Evolutionary conservation across 768 basidiomycete genomes (phyloP).

Genomic region (Daedalea quercina): DNA sequence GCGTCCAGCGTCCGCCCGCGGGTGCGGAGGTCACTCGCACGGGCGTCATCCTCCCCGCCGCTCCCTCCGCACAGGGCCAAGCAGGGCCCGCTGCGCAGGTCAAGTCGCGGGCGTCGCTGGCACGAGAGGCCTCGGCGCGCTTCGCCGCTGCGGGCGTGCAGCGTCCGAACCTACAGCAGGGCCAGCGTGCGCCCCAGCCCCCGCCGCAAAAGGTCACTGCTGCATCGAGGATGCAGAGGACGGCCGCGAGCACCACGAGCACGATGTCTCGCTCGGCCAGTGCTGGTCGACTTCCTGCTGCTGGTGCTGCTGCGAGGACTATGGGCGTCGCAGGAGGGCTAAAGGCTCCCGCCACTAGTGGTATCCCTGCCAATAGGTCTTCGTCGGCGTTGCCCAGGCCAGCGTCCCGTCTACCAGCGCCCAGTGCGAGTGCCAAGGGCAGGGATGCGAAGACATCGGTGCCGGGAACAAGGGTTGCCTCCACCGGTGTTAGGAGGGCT

Average conservation of each 20-base stretch:
- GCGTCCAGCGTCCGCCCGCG: conserved; percentile 24
- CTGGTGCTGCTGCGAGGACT: conserved; percentile 2
- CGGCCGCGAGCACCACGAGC: neutral
- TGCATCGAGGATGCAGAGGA: conserved; percentile 1
- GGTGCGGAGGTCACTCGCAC: conserved; percentile 7
- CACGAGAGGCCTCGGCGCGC: conserved; percentile 5
- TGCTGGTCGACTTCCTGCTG: neutral
- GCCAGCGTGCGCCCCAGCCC: neutral
- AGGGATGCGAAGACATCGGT: neutral
- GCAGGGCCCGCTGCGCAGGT: neutral
- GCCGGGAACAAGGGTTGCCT: neutral
- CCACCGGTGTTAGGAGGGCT: neutral
- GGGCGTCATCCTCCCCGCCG: conserved; percentile 7
- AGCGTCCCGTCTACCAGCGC: conserved; percentile 16
- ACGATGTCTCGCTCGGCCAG: neutral
- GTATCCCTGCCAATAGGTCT: neutral
- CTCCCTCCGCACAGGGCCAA: neutral
- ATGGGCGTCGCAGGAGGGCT: neutral
- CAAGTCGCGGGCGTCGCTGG: neutral
- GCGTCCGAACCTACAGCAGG: conserved; percentile 9
- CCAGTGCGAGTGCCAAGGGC: neutral
- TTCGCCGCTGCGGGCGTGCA: conserved; percentile 11
- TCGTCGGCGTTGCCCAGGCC: conserved; percentile 15
- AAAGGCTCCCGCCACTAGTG: conserved; percentile 3
- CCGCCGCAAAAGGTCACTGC: neutral